phyloP scores from a whole-genome alignment of 495 filamentous ascomycete genomes.

The Podospora appendiculata region DNA sequence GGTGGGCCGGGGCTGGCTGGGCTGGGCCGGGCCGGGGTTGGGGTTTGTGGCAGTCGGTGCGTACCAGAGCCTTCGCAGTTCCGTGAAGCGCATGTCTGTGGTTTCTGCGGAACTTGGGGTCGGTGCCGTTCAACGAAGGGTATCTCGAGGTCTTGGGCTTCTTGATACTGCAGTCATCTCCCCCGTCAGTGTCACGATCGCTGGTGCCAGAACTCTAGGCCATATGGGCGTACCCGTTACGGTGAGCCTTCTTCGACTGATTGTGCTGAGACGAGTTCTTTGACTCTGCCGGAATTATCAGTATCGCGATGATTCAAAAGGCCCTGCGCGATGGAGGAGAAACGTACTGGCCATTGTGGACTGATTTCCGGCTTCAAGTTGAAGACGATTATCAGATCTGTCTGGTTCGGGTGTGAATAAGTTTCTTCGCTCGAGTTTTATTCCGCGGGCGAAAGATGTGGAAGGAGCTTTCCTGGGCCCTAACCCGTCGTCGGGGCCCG shows the following conservation, averaged over 20 bases:
- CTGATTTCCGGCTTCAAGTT: slow-evolving; percentile 26
- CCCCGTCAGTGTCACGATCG: slow-evolving; percentile 10
- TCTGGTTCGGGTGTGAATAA: slow-evolving; percentile 8
- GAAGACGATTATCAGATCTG: slow-evolving; percentile 12
- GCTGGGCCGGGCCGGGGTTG: not conserved
- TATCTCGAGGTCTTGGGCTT: slow-evolving; percentile 99
- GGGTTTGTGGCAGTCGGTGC: slow-evolving; percentile 25
- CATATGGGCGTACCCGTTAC: slow-evolving; percentile 72
- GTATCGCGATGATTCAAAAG: slow-evolving; percentile 4
- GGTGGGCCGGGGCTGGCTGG: not conserved
- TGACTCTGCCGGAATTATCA: slow-evolving; percentile 56
- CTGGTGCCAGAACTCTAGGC: not conserved
- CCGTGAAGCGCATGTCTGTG: slow-evolving; percentile 98
- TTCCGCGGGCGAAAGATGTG: slow-evolving; percentile 21
- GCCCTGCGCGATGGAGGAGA: not conserved
- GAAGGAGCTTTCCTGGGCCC: slow-evolving; percentile 21
- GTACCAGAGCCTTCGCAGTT: slow-evolving; percentile 94
- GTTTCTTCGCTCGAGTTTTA: slow-evolving; percentile 14
- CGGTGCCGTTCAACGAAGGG: slow-evolving; percentile 95
- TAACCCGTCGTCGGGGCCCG: slow-evolving; percentile 17
- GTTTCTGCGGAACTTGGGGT: slow-evolving; percentile 99
- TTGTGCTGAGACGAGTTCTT: slow-evolving; percentile 99
- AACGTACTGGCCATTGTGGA: slow-evolving; percentile 46
- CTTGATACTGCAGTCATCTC: slow-evolving; percentile 70
- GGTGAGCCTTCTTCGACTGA: slow-evolving; percentile 91